A percentile compares a stretch with the other conserved stretches of the same genome.
Conservation (phyloP, 2,329 filamentous ascomycete species). For the Diaporthe citri region DNA sequence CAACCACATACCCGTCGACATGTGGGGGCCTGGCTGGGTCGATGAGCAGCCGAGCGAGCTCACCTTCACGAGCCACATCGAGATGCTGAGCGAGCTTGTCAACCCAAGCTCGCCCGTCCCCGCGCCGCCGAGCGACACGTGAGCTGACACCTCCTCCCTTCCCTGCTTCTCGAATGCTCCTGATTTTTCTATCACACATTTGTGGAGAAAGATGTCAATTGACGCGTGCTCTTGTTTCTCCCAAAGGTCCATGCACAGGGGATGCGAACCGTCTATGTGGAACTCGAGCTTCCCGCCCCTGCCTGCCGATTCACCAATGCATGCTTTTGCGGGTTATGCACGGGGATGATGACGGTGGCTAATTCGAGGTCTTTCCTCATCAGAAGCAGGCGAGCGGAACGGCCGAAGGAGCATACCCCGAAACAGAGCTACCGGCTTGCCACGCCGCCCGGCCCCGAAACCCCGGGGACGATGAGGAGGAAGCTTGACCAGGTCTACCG, state of each 20-base stretch:
- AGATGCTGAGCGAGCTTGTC: conserved; percentile 58
- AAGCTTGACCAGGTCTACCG: conserved; percentile 29
- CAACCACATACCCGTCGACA: conserved; percentile 64
- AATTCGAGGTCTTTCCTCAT: conserved; percentile 1
- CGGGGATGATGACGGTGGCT: conserved; percentile 28
- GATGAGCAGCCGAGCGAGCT: conserved; percentile 48
- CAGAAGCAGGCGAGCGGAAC: neutral
- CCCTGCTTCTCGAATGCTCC: neutral
- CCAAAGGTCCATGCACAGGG: conserved; percentile 28
- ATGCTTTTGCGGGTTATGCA: conserved; percentile 32
- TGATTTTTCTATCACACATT: neutral
- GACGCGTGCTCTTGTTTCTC: conserved; percentile 31
- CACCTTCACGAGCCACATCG: conserved; percentile 59
- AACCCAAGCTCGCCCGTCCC: conserved; percentile 32
- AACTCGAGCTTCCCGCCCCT: neutral
- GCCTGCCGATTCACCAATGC: conserved; percentile 26
- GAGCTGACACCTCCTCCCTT: conserved; percentile 30
- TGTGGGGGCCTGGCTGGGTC: conserved; percentile 68
- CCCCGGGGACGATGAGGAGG: neutral
- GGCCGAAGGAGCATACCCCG: neutral
- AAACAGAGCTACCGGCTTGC: neutral
- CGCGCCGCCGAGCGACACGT: conserved; percentile 34
- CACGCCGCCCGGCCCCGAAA: neutral
- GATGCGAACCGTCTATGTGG: neutral
- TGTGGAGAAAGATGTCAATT: conserved; percentile 27